These are phyloP conservation scores for Singerocomus rubriflavus DNA, from an alignment of 1,284 basidiomycete genomes.

Conservation along the genomic window DNA sequence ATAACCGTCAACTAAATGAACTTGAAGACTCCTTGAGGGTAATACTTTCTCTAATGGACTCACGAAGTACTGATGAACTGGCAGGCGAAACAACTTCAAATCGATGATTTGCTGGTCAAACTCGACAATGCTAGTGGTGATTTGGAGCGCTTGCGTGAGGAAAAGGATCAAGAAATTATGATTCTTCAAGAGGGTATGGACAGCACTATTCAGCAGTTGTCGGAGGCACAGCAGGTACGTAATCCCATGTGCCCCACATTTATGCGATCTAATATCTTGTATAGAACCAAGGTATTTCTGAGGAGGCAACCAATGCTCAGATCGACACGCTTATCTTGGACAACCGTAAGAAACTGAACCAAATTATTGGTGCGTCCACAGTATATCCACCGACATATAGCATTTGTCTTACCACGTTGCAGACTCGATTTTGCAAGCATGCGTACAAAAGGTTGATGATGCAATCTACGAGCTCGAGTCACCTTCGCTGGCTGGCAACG, in stretches of 20 bases:
- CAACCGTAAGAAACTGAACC: conserved; percentile 96
- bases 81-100: conserved; percentile 90
- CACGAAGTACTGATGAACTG: conserved; percentile 14
- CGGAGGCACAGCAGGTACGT: conserved; percentile 78
- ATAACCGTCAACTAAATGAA: conserved; percentile 95
- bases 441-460: conserved; percentile 96
- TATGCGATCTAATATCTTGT: conserved; percentile 14
- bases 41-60: conserved; percentile 30
- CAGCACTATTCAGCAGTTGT: conserved; percentile 86
- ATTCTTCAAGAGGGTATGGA: conserved; percentile 98
- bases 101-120: conserved; percentile 85
- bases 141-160: conserved; percentile 80
- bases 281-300: conserved; percentile 79
- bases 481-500: conserved; percentile 89
- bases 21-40: conserved; percentile 92
- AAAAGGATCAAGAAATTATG: conserved; percentile 95
- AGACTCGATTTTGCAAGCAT: conserved; percentile 97
- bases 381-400: background rate
- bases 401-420: conserved; percentile 8
- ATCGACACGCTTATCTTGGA: conserved; percentile 97
- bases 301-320: conserved; percentile 90
- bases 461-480: conserved; percentile 97
- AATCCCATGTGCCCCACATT: background rate
- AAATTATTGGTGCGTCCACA: conserved; percentile 78
- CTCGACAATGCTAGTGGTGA: conserved; percentile 75